Base-by-base conservation (phyloP, 257 asterid species). In the Lavandula angustifolia region DNA sequence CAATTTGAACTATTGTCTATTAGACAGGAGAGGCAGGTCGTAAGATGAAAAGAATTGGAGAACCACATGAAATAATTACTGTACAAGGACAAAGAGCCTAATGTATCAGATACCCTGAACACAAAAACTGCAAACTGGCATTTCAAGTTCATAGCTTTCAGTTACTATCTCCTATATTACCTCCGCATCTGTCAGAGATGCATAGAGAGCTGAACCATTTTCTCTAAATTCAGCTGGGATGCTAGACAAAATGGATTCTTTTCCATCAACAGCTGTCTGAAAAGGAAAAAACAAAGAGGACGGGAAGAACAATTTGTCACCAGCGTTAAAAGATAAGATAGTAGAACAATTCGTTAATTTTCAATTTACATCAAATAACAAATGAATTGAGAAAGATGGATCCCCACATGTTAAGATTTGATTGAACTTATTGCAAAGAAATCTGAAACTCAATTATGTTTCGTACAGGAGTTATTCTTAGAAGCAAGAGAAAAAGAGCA, bases 171-270 rank as follows among this genome's bases (percentile, higher is more conserved):
- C 60, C 53, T 53, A 33, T 42, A 70, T 62, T 87, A 92, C 99
- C 97, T 92, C 78, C 46, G 95, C 96, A 6, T 92, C 95, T 52
- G 81, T 77, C n/a, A 92, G 88, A 69, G 94, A 78, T 71, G 90
- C 80, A 84, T 89, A 80, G 57, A 92, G 79, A 59, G 73, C 76
- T n/a, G 88, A 85, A 72, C 96, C 99, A 62, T 73, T 75, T 48
- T 89, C 97, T 74, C 89, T 80, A 57, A 72, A 43, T 56, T 87
- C 94, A 68, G 78, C 76, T 42, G 97, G 97, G 40, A 89, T 75
- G 84, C 88, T 81, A 52, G 90, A 76, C 82, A 92, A 78, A 59
- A 92, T 89, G 69, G 92, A 72, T 50, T 83, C 88, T 74, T 92
- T 85, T 76, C 81, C 95, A 67, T 92, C 94, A 49, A 69, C 57